A percentile compares a stretch with the other conserved stretches of the same genome.
Conservation (phyloP, 2,329 filamentous ascomycete genomes). For the Xylaria hypoxylon region DNA sequence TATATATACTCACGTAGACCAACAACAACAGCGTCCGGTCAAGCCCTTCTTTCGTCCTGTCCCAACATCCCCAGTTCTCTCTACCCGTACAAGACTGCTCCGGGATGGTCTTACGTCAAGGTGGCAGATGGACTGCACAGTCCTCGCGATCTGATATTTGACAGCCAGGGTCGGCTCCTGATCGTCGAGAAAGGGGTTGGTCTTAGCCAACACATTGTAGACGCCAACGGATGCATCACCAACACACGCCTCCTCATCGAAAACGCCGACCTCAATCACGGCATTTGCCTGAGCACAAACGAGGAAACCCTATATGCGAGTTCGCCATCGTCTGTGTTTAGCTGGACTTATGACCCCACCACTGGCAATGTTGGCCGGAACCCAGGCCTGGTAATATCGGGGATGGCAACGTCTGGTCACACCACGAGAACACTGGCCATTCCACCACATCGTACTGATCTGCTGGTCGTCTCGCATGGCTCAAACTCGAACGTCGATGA, state of each 20-base stretch:
- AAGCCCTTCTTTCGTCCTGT: constrained; percentile 36
- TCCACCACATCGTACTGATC: constrained; percentile 59
- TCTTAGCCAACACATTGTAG: constrained; percentile 47
- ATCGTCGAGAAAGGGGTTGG: constrained; percentile 45
- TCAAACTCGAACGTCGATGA: constrained; percentile 67
- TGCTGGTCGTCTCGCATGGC: constrained; percentile 68
- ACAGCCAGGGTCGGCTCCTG: constrained; percentile 45
- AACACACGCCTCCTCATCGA: constrained; percentile 40
- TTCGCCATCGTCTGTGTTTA: constrained; percentile 60
- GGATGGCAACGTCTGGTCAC: constrained; percentile 66
- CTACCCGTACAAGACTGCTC: constrained; percentile 40
- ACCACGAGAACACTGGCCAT: constrained; percentile 68
- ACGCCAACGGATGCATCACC: constrained; percentile 46
- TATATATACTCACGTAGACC: constrained; percentile 9
- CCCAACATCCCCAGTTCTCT: constrained; percentile 34
- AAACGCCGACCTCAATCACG: constrained; percentile 55
- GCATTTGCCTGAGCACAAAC: constrained; percentile 54
- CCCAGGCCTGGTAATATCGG: constrained; percentile 60
- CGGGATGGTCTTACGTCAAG: constrained; percentile 45
- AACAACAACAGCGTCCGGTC: constrained; percentile 10
- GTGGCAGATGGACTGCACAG: constrained; percentile 42
- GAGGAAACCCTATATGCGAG: constrained; percentile 57
- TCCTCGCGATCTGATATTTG: constrained; percentile 46
- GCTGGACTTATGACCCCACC: constrained; percentile 66
- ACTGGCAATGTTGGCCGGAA: constrained; percentile 53